Percentiles rank a stretch among this genome's conserved stretches.
These are phyloP conservation scores for Ceriops tagal DNA, from an alignment of 345 rosid species.

Conservation along the genomic window DNA sequence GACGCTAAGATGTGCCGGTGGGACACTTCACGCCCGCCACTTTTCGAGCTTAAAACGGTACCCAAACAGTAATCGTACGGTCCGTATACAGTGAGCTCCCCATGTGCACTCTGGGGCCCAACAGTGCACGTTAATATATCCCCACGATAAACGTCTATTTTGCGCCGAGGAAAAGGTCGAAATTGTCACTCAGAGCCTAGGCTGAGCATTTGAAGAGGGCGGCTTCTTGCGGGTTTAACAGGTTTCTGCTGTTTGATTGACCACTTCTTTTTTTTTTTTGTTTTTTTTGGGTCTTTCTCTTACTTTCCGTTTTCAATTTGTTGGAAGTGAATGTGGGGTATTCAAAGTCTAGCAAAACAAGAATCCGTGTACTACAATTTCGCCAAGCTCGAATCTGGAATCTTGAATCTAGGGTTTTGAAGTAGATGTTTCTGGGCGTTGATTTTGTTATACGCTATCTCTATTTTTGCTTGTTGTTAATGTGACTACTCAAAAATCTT, in stretches of 20 bases:
- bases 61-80: constrained; percentile 23
- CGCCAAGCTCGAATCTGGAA: background rate
- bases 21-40: background rate
- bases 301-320: constrained; percentile 6
- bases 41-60: background rate
- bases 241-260: constrained; percentile 31
- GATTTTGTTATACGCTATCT: constrained; percentile 7
- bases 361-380: constrained; percentile 10
- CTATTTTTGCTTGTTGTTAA: constrained; percentile 10
- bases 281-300: background rate
- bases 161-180: constrained; percentile 27
- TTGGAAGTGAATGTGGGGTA: constrained; percentile 16
- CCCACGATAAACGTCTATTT: constrained; percentile 15
- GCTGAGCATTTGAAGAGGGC: constrained; percentile 26
- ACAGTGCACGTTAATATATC: constrained; percentile 8
- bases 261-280: background rate
- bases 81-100: constrained; percentile 9
- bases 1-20: constrained; percentile 4
- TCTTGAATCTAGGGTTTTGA: constrained; percentile 46
- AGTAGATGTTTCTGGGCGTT: background rate
- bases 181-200: constrained; percentile 12
- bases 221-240: constrained; percentile 19
- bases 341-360: background rate
- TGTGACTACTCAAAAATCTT: constrained; percentile 10
- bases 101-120: background rate